Conservation (phyloP, 805 yeast species). For the Schwanniomyces yamadae region DNA sequence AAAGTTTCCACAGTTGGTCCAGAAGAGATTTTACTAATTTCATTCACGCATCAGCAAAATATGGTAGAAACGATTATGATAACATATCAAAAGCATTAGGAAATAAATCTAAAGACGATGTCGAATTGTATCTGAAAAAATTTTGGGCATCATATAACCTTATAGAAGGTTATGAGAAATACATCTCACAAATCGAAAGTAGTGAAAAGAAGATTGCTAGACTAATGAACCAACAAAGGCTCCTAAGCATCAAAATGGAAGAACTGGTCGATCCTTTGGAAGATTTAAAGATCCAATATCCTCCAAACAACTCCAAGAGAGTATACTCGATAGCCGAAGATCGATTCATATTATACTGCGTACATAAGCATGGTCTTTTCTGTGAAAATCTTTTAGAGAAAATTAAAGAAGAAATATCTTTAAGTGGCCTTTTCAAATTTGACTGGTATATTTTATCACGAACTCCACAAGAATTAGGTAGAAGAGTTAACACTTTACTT, state of each 20-base stretch:
- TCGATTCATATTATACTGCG: conserved; percentile 59
- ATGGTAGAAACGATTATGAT: conserved; percentile 53
- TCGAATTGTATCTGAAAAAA: conserved; percentile 52
- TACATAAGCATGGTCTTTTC: conserved; percentile 63
- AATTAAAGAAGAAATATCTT: conserved; percentile 61
- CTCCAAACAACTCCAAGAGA: conserved; percentile 80
- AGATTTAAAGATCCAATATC: conserved; percentile 64
- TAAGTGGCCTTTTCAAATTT: conserved; percentile 61
- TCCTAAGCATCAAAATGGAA: conserved; percentile 53
- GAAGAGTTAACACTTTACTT: conserved; percentile 66
- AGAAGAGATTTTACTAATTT: conserved; percentile 73
- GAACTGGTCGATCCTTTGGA: conserved; percentile 59
- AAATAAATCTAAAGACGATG: conserved; percentile 58
- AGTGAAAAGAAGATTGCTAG: conserved; percentile 68
- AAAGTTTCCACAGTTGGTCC: conserved; percentile 68
- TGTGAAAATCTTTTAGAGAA: conserved; percentile 59
- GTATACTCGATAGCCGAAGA: conserved; percentile 71
- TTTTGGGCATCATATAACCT: conserved; percentile 64
- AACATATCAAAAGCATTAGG: conserved; percentile 56
- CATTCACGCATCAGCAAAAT: conserved; percentile 65
- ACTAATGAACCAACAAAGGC: conserved; percentile 51
- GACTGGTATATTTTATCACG: conserved; percentile 75
- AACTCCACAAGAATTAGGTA: conserved; percentile 67
- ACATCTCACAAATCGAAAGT: conserved; percentile 65
- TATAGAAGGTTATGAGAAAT: conserved; percentile 71